Conservation (phyloP, 306 rosid species). For the Casuarina cunninghamiana region DNA sequence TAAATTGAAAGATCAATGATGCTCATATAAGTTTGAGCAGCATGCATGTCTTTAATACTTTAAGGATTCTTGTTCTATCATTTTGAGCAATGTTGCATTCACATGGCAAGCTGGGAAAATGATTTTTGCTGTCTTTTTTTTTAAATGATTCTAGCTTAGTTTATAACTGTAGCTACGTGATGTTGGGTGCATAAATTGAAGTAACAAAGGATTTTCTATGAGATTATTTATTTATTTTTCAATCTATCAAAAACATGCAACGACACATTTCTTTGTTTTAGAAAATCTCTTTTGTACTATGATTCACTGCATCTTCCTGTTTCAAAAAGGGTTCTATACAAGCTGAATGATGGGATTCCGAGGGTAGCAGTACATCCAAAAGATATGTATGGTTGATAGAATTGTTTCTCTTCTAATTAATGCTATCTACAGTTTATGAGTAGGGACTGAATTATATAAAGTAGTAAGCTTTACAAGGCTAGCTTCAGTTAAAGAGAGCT, state of each 20-base stretch:
- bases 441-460: not conserved
- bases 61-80: not conserved
- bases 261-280: not conserved
- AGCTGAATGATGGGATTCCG: constrained; percentile 2
- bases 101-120: not conserved
- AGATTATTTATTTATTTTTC: not conserved
- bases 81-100: not conserved
- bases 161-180: not conserved
- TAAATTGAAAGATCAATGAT: not conserved
- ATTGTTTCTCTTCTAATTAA: not conserved
- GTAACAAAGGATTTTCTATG: not conserved
- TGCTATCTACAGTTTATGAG: constrained; percentile 1
- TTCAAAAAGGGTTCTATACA: constrained; percentile 3
- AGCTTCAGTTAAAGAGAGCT: not conserved
- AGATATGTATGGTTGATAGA: not conserved
- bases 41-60: not conserved
- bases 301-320: not conserved
- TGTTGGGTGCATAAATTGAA: not conserved
- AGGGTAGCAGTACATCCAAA: not conserved
- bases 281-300: not conserved
- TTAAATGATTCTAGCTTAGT: no score
- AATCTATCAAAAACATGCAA: not conserved
- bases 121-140: not conserved
- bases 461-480: not conserved
- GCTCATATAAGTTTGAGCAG: constrained; percentile 6